Conservation (phyloP, 2,329 filamentous ascomycete species). For the Aureobasidium leucospermi region DNA sequence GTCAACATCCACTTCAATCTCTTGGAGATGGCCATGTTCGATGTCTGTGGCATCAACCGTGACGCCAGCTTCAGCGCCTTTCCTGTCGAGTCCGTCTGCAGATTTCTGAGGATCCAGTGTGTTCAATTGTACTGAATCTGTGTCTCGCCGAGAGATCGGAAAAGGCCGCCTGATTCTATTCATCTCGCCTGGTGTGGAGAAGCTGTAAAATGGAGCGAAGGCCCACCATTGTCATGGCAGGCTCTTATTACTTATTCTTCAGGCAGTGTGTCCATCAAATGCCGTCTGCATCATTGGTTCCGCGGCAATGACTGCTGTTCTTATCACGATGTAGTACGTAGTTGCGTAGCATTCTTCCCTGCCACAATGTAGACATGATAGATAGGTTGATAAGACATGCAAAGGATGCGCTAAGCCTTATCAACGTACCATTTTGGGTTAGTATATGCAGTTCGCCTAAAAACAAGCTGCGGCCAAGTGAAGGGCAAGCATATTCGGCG, state of each 20-base stretch:
- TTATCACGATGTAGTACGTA: not conserved
- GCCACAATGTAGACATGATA: not conserved
- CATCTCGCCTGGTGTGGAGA: conserved; percentile 16
- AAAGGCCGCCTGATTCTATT: conserved; percentile 22
- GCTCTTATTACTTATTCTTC: not conserved
- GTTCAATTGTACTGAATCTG: conserved; percentile 22
- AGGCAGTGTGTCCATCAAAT: not conserved
- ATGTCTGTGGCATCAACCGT: conserved; percentile 18
- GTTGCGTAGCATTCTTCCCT: not conserved
- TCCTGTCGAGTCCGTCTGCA: conserved; percentile 16
- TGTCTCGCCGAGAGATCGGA: conserved; percentile 20
- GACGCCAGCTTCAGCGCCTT: conserved; percentile 10
- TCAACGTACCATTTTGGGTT: not conserved
- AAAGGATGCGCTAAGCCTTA: conserved; percentile 10
- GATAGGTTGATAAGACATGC: not conserved
- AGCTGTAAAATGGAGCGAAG: too few species aligned
- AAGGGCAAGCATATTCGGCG: not conserved
- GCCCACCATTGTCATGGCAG: not conserved
- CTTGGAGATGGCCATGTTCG: conserved; percentile 22
- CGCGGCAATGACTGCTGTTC: not conserved
- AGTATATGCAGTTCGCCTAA: not conserved
- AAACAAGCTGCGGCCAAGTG: conserved; percentile 3
- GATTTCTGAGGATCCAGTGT: conserved; percentile 18
- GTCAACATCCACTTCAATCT: conserved; percentile 30
- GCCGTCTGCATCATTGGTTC: not conserved